Evolutionary conservation across 768 basidiomycete species (phyloP), one percentile per base, ranked within the genome.

Genomic region (Suillus paluster): DNA sequence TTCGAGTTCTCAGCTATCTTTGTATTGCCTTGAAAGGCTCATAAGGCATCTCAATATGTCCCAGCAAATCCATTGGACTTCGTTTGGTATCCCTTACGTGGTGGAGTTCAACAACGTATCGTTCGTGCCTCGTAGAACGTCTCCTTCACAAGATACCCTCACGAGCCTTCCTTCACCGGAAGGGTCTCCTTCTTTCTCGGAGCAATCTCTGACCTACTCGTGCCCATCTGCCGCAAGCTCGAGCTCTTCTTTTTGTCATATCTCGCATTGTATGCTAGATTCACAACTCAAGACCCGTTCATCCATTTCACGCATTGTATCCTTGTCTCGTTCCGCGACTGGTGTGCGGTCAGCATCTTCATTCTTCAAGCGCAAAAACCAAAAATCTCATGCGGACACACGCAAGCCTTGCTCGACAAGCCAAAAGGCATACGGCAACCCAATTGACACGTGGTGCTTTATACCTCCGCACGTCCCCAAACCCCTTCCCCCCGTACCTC

Each of bases 41-140:
- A 42, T 15, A 19, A 34, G 45, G 21, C 48, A n/a, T 41, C 15
- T 34, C n/a, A 27, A 55, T 10, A 73, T 73, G 71, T 19, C 63
- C 10, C 65, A 57, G 27, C 49, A 73, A 36, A 63, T 74, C 68
- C 71, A 67, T 63, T 73, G 75, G 64, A 71, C 66, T 44, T 45
- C 74, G 39, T 74, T 65, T 38, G 73, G 73, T 7, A 38, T 75
- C 2, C 73, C 73, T 1, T 75, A 74, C 4, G 17, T 76, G 1
- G 64, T 61, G 44, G 74, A 74, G 54, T 76, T 76, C 14, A 67
- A 57, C 52, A 65, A 76, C 33, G 64, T 76, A 10, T 72, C 73
- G 2, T 55, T 74, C 4, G 57, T 17, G 12, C 64, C 57, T 33
- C 39, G 46, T 42, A 21, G 34, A 30, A 64, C 30, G 9, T 45